Percentiles rank a stretch among this genome's conserved stretches.
Conservation (phyloP, 306 rosid genomes). For the Gynostemma pentaphyllum region DNA sequence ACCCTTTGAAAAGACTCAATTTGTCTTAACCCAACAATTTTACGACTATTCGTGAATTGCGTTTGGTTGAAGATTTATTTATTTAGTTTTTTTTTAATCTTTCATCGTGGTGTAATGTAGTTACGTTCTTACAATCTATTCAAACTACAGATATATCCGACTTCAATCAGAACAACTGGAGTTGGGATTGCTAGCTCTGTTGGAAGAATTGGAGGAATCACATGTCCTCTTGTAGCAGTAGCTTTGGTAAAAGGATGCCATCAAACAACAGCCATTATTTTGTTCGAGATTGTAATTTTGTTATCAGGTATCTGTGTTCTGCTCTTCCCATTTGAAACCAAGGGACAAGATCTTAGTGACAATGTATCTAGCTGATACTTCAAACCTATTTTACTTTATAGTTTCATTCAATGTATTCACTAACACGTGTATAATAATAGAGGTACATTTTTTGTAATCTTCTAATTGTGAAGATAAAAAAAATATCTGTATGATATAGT, state of each 20-base stretch:
- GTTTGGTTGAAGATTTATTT: neutral
- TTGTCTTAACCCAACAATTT: no score
- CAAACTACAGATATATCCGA: slow-evolving; percentile 68
- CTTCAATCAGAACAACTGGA: slow-evolving; percentile 80
- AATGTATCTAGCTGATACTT: slow-evolving; percentile 22
- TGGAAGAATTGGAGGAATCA: slow-evolving; percentile 88
- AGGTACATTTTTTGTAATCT: no score
- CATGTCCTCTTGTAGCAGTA: slow-evolving; percentile 85
- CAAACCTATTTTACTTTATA: no score
- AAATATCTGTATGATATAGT: no score
- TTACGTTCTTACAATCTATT: neutral
- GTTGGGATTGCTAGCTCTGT: slow-evolving; percentile 84
- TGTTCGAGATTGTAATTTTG: slow-evolving; percentile 58
- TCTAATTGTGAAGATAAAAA: no score
- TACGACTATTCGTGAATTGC: no score
- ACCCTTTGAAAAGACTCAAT: no score
- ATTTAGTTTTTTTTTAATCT: neutral
- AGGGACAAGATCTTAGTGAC: slow-evolving; percentile 61
- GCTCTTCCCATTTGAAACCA: slow-evolving; percentile 80
- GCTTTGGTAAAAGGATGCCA: slow-evolving; percentile 79
- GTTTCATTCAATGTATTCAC: no score
- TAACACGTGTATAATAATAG: no score
- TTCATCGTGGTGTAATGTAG: neutral
- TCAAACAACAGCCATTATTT: slow-evolving; percentile 60
- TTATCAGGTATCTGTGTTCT: slow-evolving; percentile 70